These are phyloP conservation scores for Coffea canephora DNA, from an alignment of 257 asterid species.

Conservation along the genomic window DNA sequence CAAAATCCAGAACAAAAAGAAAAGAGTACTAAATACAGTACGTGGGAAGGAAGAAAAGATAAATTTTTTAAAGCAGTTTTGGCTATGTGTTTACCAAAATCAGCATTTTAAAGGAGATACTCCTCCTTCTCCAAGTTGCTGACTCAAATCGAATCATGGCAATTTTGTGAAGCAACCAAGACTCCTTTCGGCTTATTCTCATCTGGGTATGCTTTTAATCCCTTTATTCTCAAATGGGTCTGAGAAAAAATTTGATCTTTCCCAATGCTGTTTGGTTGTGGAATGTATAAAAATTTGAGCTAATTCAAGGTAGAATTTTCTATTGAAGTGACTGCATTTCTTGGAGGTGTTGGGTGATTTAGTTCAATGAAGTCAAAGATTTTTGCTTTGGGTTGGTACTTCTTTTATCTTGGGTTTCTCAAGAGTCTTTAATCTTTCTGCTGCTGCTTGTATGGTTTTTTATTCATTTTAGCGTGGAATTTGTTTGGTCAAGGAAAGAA, in stretches of 20 bases:
- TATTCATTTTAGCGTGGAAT: too few species aligned
- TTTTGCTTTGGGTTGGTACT: too few species aligned
- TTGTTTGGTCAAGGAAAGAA: background rate
- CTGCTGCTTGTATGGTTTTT: background rate
- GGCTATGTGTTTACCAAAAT: background rate
- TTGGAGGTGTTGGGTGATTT: background rate
- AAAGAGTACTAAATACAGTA: background rate
- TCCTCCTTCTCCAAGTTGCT: slow-evolving; percentile 12
- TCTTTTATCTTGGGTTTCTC: background rate
- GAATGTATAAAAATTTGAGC: background rate
- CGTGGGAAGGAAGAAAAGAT: slow-evolving; percentile 16
- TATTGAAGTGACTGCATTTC: slow-evolving; percentile 5
- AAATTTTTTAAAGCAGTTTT: background rate
- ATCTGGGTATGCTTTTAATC: slow-evolving; percentile 21
- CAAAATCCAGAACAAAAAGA: slow-evolving; percentile 1
- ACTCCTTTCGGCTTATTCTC: slow-evolving; percentile 14
- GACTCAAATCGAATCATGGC: slow-evolving; percentile 7
- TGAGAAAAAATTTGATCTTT: background rate
- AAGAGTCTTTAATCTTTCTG: too few species aligned
- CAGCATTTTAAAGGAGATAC: too few species aligned
- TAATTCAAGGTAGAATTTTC: background rate
- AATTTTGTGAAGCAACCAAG: slow-evolving; percentile 20
- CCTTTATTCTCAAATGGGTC: background rate
- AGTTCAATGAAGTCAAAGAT: background rate
- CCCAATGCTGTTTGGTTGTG: background rate